Base-by-base conservation (phyloP, 306 rosid species). In the Ormosia semicastrata region DNA sequence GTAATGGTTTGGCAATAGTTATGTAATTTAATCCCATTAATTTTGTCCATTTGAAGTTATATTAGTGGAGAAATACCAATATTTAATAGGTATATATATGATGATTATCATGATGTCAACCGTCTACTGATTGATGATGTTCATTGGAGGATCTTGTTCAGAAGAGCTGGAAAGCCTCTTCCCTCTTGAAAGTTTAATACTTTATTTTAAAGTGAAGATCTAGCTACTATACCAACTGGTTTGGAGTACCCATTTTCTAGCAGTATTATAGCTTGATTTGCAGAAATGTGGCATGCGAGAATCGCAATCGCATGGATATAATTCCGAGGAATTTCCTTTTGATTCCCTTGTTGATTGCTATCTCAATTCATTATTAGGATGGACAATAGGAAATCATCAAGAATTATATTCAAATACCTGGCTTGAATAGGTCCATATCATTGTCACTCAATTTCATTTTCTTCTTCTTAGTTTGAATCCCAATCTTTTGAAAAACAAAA, bases 41-140 rank as follows among this genome's bases (percentile, higher is more conserved):
- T 62, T 63, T 84, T 78, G 66, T 83, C 56, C 54, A 57, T 78
- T 46, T 40, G 44, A 73, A 60, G 80, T 18, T 66, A 81, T 83
- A 66, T 57, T 70, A 63, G 73, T 37, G 43, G 67, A 77, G 60
- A 77, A 65, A 39, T 29, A 17, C 47, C 74, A 17, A 50, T 15
- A 30, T 39, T 49, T 64, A 63, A 15, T 6, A 52, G 56, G 29
- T 3, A 18, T 64, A 43, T 37, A 80, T 66, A 18, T 13, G 5
- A 14, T 36, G 53, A 60, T 71, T 10, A 32, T 60, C 12, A 60
- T 56, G 36, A 36, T 24, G 52, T 66, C 34, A 33, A 15, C 8
- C 8, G 13, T 47, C 12, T 81, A 52, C 52, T 71, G 12, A 75
- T 80, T 81, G 9, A 66, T 57, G 83, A 36, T 58, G 32, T 53